Evolutionary conservation across 441 rosid species (phyloP), one percentile per base, ranked within the genome.

Genomic region (Isatis lusitanica): DNA sequence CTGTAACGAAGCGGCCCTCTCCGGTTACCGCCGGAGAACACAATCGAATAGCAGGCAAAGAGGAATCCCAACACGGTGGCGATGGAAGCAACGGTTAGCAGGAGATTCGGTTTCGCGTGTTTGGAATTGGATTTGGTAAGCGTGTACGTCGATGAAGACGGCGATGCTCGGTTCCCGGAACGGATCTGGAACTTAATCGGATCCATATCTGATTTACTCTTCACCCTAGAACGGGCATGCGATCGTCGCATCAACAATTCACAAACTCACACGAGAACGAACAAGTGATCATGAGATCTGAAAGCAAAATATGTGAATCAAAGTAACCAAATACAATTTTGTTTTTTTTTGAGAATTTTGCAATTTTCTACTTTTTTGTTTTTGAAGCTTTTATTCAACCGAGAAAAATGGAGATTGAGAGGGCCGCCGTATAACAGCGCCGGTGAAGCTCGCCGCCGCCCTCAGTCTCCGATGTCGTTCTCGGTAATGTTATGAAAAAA

Each of bases 211-310:
- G 74, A 53, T 42, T 70, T 16, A 53, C 46, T 65, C 81, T 78
- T 78, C 69, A 78, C 78, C 85, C 84, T 85, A 40, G 63, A 70
- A 72, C 87, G 93, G 80, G 87, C 81, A 86, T 86, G 92, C 78
- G 85, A 77, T 66, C 92, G 88, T 84, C 89, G 98, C 97, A 93
- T 90, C 94, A 90, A 93, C 82, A 75, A 80, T 56, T 63, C 50
- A 70, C 50, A 52, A 35, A 44, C 73, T 66, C 15, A 52, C 48
- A 75, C 63, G 64, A 52, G 11, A 31, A 68, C 58, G 56, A 68
- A 75, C 74, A 55, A 70, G 9, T 51, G 31, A 63, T 70, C 79
- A 78, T 78, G 18, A 39, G 51, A 67, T 77, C 69, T 71, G 42
- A 26, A 15, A 65, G 1, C 24, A 42, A 63, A 18, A 4, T 52